Percentiles rank a stretch among this genome's conserved stretches.
These are phyloP conservation scores for Cetradonia linearis DNA, from an alignment of 495 filamentous ascomycete genomes.

Conservation along the genomic window DNA sequence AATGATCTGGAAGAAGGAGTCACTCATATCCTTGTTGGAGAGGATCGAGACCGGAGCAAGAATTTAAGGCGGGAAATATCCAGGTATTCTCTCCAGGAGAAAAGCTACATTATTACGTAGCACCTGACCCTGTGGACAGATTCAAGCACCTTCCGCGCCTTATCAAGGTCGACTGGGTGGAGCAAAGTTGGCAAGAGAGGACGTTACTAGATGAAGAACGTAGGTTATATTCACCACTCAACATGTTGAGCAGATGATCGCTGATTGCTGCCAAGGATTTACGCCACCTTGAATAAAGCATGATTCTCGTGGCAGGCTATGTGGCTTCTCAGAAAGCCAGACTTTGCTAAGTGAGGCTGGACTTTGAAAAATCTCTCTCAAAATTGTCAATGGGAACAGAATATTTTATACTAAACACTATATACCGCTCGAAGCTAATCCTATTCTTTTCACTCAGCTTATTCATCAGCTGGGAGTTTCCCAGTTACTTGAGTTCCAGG, in stretches of 20 bases:
- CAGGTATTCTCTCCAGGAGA: slow-evolving; percentile 17
- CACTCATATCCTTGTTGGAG: slow-evolving; percentile 56
- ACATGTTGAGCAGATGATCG: background rate
- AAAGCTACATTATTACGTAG: background rate
- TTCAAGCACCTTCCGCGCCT: slow-evolving; percentile 49
- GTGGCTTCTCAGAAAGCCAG: too few relatives aligned
- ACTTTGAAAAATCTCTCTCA: background rate
- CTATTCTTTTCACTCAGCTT: slow-evolving; percentile 32
- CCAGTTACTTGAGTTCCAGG: slow-evolving; percentile 24
- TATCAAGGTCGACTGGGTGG: slow-evolving; percentile 62
- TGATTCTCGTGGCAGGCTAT: background rate
- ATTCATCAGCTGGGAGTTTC: slow-evolving; percentile 27
- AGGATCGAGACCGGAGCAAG: slow-evolving; percentile 30
- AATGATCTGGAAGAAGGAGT: slow-evolving; percentile 38
- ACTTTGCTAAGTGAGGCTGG: background rate
- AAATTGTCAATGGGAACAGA: background rate
- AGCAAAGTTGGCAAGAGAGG: slow-evolving; percentile 65
- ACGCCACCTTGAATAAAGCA: background rate
- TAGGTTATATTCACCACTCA: slow-evolving; percentile 1
- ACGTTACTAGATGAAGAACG: slow-evolving; percentile 77
- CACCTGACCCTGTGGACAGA: background rate
- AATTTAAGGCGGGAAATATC: slow-evolving; percentile 38
- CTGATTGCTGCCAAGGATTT: background rate
- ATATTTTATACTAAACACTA: background rate
- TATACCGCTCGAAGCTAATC: slow-evolving; percentile 2